Percentiles rank a stretch among this genome's conserved stretches.
Evolutionary conservation across 75 land plant species (phyloP).

Genomic region (Pseudotsuga menziesii): DNA sequence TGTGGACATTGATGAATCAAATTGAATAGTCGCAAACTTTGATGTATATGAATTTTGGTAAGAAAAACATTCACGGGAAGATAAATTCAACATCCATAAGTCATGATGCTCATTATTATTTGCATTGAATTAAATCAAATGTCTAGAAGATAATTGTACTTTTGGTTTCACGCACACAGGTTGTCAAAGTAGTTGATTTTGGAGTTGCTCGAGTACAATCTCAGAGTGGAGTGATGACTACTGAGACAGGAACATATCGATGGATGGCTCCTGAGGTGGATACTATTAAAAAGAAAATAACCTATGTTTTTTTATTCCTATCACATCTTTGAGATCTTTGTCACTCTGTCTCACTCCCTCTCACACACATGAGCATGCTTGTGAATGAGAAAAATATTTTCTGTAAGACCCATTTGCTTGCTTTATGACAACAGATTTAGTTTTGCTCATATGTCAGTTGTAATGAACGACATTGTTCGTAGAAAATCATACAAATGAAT

Average conservation of each 20-base stretch:
- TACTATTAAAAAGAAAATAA: too few species aligned
- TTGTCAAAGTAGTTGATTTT: slow-evolving; percentile 97
- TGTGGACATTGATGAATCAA: too few species aligned
- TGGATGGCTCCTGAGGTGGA: slow-evolving; percentile 99
- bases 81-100: not conserved
- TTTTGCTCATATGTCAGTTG: too few species aligned
- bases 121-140: not conserved
- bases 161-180: slow-evolving; percentile 27
- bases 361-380: too few species aligned
- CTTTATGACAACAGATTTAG: too few species aligned
- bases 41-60: not conserved
- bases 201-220: slow-evolving; percentile 95
- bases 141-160: not conserved
- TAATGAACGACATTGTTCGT: too few species aligned
- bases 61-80: not conserved
- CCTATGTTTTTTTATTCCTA: too few species aligned
- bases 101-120: not conserved
- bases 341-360: too few species aligned
- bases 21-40: not conserved
- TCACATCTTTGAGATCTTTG: too few species aligned
- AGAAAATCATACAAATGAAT: too few species aligned
- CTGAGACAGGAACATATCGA: slow-evolving; percentile 97
- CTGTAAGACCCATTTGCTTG: too few species aligned
- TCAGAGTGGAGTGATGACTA: slow-evolving; percentile 98
- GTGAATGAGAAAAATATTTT: too few species aligned